Conservation (phyloP, 1,284 basidiomycete species). For the Ustilago sp. region DNA sequence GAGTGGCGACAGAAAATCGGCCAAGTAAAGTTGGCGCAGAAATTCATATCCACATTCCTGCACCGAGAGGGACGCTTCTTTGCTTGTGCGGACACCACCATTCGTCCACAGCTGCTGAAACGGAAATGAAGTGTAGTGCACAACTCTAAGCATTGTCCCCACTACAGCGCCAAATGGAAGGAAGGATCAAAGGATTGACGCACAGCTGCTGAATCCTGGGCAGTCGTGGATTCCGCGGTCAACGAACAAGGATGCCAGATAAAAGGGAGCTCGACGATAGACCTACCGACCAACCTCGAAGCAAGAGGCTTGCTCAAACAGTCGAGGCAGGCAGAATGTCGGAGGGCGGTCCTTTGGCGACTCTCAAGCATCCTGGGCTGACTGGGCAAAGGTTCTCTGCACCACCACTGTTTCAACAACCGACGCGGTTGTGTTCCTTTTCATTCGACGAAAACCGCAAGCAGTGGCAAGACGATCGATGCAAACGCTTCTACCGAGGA, state of each 20-base stretch:
- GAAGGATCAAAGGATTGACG: neutral
- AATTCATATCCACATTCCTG: neutral
- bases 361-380: conserved; percentile 29
- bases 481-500: conserved; percentile 42
- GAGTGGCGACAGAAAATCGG: conserved; percentile 9
- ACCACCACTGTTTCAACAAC: conserved; percentile 47
- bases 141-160: neutral
- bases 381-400: conserved; percentile 14
- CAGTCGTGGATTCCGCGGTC: conserved; percentile 20
- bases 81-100: conserved; percentile 1
- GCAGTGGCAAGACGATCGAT: conserved; percentile 54
- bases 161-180: conserved; percentile 11
- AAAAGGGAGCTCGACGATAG: conserved; percentile 19
- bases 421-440: conserved; percentile 48
- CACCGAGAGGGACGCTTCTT: neutral
- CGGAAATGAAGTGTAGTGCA: conserved; percentile 9
- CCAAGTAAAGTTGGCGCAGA: conserved; percentile 13
- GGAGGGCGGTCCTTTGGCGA: conserved; percentile 6
- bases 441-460: conserved; percentile 51
- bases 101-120: neutral
- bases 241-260: conserved; percentile 28
- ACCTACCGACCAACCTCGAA: neutral
- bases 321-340: neutral
- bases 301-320: conserved; percentile 9
- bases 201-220: conserved; percentile 29